phyloP scores from a whole-genome alignment of 345 rosid genomes.

The Iberis pinnata region DNA sequence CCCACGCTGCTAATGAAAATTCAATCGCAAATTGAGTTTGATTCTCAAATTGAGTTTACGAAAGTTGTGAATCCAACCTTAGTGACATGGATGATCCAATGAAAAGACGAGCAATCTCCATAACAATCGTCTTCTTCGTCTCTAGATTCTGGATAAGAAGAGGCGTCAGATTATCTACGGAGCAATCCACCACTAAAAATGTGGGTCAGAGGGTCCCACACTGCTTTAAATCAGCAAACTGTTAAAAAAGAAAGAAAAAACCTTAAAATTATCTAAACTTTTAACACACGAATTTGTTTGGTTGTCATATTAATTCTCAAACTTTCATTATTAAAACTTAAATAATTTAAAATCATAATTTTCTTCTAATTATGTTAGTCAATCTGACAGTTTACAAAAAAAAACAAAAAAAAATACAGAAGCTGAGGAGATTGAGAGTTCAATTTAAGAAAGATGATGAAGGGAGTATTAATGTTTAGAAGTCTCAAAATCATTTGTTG shows the following conservation, averaged over 20 bases:
- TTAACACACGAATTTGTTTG: not conserved
- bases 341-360: too few relatives aligned
- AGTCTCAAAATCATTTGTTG: too few relatives aligned
- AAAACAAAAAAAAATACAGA: too few relatives aligned
- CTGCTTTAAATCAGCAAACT: too few relatives aligned
- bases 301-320: not conserved
- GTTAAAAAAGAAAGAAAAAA: too few relatives aligned
- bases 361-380: too few relatives aligned
- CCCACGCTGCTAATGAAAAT: slow-evolving; percentile 9
- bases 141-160: slow-evolving; percentile 21
- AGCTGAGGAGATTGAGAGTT: too few relatives aligned
- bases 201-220: slow-evolving; percentile 10
- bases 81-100: not conserved
- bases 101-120: slow-evolving; percentile 18
- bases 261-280: too few relatives aligned
- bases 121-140: slow-evolving; percentile 5
- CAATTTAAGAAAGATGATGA: too few relatives aligned
- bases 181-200: not conserved
- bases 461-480: too few relatives aligned
- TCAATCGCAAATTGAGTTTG: not conserved
- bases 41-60: not conserved
- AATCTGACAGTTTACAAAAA: too few relatives aligned
- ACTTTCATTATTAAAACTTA: too few relatives aligned
- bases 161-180: slow-evolving; percentile 2
- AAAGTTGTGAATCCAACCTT: slow-evolving; percentile 10